Evolutionary conservation across 805 yeast genomes (phyloP), one percentile per base, ranked within the genome.

Genomic region (Lipomyces oligophaga): DNA sequence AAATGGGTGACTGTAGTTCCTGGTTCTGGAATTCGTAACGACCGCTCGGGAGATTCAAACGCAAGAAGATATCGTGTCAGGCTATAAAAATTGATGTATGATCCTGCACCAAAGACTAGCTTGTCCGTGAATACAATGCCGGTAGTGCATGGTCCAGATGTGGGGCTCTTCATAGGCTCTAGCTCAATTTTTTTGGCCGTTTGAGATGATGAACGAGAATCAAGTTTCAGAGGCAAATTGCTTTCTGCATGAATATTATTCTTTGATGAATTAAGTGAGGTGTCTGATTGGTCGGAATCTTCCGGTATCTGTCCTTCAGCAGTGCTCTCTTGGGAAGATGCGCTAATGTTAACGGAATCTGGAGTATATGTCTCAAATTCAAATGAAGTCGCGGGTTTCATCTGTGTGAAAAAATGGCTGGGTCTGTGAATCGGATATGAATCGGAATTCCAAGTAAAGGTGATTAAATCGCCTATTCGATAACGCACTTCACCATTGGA

Each of bases 101-200:
- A 5, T 3, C 43, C 55, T 26, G 48, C 41, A 6, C 56, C 55
- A 49, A 52, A 44, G 2, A 41, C 52, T 7, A 52, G 42, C 38
- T 15, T 31, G n/a, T 43, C 56, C 2, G 34, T 31, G 31, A 47
- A 52, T 13, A 48, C 48, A 2, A 54, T 42, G 2, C 44, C 41
- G n/a, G 55, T 30, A n/a, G 16, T 41, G 28, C 54, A 52, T 2
- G 54, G 51, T 4, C 55, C 52, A 11, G 47, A 34, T 3, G 54
- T 43, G n/a, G n/a, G n/a, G n/a, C n/a, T n/a, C 20, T 42, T 41
- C 7, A 4, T 13, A 11, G 7, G 16, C 16, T 13, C 18, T 5
- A 6, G 15, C 20, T 30, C 36, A 15, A 34, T 38, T 27, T 34
- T 26, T 24, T 40, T 40, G 10, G 26, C 3, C n/a, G 6, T 19